These are phyloP conservation scores for Citrus trifoliata DNA, from an alignment of 345 rosid genomes.

Conservation along the genomic window DNA sequence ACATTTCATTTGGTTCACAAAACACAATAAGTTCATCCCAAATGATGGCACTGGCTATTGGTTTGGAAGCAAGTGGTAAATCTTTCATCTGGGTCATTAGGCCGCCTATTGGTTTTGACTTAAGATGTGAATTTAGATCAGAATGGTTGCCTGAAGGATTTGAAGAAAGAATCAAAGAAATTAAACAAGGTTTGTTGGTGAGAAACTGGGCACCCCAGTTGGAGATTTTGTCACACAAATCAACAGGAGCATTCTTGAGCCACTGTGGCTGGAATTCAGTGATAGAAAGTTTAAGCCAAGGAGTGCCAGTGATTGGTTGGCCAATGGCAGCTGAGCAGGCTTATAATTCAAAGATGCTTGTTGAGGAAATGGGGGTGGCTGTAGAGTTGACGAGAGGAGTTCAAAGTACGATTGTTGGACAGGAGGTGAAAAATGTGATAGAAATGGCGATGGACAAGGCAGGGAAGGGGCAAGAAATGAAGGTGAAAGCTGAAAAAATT, in stretches of 20 bases:
- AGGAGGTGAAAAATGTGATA: constrained; percentile 31
- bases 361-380: constrained; percentile 52
- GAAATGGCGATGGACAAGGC: constrained; percentile 29
- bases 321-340: constrained; percentile 53
- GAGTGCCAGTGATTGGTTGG: constrained; percentile 58
- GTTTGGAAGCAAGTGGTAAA: constrained; percentile 35
- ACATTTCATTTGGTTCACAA: constrained; percentile 54
- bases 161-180: constrained; percentile 18
- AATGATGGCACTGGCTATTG: constrained; percentile 47
- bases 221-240: constrained; percentile 42
- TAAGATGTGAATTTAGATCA: constrained; percentile 28
- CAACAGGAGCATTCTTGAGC: constrained; percentile 48
- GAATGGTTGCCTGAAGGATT: constrained; percentile 58
- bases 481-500: constrained; percentile 31
- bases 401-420: neutral
- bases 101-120: constrained; percentile 47
- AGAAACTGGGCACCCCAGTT: constrained; percentile 52
- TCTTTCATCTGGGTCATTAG: constrained; percentile 53
- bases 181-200: constrained; percentile 36
- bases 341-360: constrained; percentile 47
- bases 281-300: constrained; percentile 55
- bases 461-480: constrained; percentile 43
- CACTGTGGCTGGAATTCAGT: constrained; percentile 66
- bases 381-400: constrained; percentile 43
- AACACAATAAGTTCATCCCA: constrained; percentile 39